Percentiles rank a stretch among this genome's conserved stretches.
Evolutionary conservation across 768 basidiomycete genomes (phyloP).

Genomic region (Tricholomella constricta): DNA sequence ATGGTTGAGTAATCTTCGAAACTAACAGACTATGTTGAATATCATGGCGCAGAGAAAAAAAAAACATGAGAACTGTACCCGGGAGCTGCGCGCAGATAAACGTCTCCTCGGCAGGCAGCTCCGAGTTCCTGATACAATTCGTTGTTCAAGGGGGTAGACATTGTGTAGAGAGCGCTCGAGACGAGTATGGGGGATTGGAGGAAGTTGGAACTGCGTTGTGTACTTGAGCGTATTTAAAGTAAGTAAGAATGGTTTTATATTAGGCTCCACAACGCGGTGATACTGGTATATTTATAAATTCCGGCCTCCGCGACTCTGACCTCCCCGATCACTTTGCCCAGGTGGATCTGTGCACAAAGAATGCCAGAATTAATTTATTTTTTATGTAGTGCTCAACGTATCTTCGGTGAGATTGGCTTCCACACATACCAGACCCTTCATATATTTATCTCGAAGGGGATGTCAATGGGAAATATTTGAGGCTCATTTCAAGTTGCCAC

Average conservation of each 20-base stretch:
- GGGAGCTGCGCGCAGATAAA: conserved; percentile 45
- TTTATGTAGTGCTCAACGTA: too few relatives aligned
- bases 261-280: too few relatives aligned
- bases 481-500: too few relatives aligned
- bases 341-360: too few relatives aligned
- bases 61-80: conserved; percentile 31
- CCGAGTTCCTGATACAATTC: conserved; percentile 48
- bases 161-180: not conserved
- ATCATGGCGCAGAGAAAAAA: not conserved
- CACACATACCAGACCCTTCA: too few relatives aligned
- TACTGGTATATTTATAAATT: too few relatives aligned
- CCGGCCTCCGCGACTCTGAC: too few relatives aligned
- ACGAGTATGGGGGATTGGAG: not conserved
- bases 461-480: too few relatives aligned
- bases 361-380: too few relatives aligned
- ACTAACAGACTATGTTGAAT: conserved; percentile 24
- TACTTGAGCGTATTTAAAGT: conserved; percentile 4
- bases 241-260: not conserved
- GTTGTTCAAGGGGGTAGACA: conserved; percentile 27
- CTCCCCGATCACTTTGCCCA: too few relatives aligned
- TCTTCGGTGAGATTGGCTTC: too few relatives aligned
- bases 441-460: too few relatives aligned
- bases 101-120: conserved; percentile 45
- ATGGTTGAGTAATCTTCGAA: conserved; percentile 53
- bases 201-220: not conserved